Percentiles rank a stretch among this genome's conserved stretches.
phyloP scores from a whole-genome alignment of 2,329 filamentous ascomycete genomes.

The Domatiomyces globalis region DNA sequence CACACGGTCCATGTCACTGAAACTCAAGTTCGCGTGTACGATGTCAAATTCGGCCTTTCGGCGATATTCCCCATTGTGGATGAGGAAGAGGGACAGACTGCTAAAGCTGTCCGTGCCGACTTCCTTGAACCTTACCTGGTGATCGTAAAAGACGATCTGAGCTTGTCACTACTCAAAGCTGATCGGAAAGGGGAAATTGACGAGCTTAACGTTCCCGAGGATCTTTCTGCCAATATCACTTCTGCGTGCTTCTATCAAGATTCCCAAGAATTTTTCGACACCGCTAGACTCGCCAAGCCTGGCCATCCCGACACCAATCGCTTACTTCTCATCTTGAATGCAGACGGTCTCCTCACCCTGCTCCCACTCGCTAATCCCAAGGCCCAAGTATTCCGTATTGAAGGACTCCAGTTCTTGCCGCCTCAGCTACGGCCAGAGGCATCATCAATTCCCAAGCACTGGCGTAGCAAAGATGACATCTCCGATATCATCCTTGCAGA shows the following conservation, averaged over 20 bases:
- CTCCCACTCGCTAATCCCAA: conserved; percentile 62
- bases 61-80: conserved; percentile 91
- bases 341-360: conserved; percentile 52
- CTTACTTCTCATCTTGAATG: conserved; percentile 63
- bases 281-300: conserved; percentile 29
- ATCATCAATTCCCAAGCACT: conserved; percentile 44
- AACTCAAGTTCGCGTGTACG: conserved; percentile 78
- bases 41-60: conserved; percentile 75
- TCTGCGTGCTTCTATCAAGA: conserved; percentile 76
- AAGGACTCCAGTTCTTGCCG: conserved; percentile 65
- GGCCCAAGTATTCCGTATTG: conserved; percentile 57
- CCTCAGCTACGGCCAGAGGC: conserved; percentile 61
- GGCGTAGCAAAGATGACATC: conserved; percentile 56
- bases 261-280: conserved; percentile 40
- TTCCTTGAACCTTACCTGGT: conserved; percentile 78
- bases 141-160: conserved; percentile 69
- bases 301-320: conserved; percentile 9
- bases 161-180: conserved; percentile 63
- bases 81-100: conserved; percentile 66
- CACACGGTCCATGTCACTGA: conserved; percentile 78
- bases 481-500: conserved; percentile 73
- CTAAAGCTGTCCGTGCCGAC: conserved; percentile 63
- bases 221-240: conserved; percentile 54
- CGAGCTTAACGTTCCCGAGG: conserved; percentile 54
- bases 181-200: conserved; percentile 74